Conservation (phyloP, 805 yeast species). For the Starmerella powellii region DNA sequence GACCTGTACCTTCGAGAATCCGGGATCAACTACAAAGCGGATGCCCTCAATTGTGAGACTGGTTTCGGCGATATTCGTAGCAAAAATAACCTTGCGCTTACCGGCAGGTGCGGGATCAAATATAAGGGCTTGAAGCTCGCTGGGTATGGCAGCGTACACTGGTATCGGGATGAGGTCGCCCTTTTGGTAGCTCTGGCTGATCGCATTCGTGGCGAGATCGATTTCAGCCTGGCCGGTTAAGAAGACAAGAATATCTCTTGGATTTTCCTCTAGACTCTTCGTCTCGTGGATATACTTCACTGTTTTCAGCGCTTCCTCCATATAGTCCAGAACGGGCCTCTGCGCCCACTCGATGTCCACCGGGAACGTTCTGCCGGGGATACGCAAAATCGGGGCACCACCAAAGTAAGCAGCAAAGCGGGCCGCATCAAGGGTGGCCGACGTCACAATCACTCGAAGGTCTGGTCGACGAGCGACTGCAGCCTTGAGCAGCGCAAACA, state of each 20-base stretch:
- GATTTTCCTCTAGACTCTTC: slow-evolving; percentile 33
- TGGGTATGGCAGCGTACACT: slow-evolving; percentile 81
- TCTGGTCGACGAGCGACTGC: slow-evolving; percentile 52
- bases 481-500: slow-evolving; percentile 70
- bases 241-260: slow-evolving; percentile 80
- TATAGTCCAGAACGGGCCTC: slow-evolving; percentile 81
- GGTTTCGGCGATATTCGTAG: slow-evolving; percentile 95
- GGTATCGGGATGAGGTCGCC: slow-evolving; percentile 58
- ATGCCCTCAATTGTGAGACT: slow-evolving; percentile 95
- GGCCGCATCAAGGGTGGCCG: slow-evolving; percentile 89
- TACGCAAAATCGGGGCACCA: slow-evolving; percentile 72
- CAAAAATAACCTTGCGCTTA: slow-evolving; percentile 75
- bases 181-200: slow-evolving; percentile 49
- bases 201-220: slow-evolving; percentile 62
- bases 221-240: slow-evolving; percentile 96
- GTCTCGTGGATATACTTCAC: slow-evolving; percentile 74
- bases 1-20: slow-evolving; percentile 84
- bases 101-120: slow-evolving; percentile 78
- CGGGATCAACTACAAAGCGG: slow-evolving; percentile 86
- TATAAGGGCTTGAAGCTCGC: slow-evolving; percentile 66
- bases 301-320: slow-evolving; percentile 80
- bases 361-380: slow-evolving; percentile 90
- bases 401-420: slow-evolving; percentile 73
- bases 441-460: slow-evolving; percentile 65
- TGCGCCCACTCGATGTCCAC: slow-evolving; percentile 74